These are phyloP conservation scores for Calonectria henricotiae DNA, from an alignment of 2,329 filamentous ascomycete species.

Conservation along the genomic window DNA sequence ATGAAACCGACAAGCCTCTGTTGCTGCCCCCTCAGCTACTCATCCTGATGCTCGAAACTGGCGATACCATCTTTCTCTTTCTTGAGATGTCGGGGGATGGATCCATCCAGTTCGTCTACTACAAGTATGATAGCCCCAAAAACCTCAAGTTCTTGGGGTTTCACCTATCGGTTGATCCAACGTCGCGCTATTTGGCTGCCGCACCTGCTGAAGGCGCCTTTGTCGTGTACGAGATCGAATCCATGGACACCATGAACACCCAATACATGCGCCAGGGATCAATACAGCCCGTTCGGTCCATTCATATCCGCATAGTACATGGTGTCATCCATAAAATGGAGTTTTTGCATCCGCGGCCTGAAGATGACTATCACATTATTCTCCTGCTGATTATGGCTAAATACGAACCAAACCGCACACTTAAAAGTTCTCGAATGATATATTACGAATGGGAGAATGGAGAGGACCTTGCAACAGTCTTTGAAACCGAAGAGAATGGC, in stretches of 20 bases:
- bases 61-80: slow-evolving; percentile 85
- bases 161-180: slow-evolving; percentile 84
- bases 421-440: slow-evolving; percentile 65
- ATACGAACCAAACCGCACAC: slow-evolving; percentile 55
- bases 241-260: slow-evolving; percentile 67
- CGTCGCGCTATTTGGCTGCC: slow-evolving; percentile 78
- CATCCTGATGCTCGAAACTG: slow-evolving; percentile 81
- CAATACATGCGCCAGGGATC: slow-evolving; percentile 65
- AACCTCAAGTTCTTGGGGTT: slow-evolving; percentile 74
- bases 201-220: slow-evolving; percentile 81
- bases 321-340: slow-evolving; percentile 90
- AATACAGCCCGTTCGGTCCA: slow-evolving; percentile 73
- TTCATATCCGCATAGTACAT: slow-evolving; percentile 67
- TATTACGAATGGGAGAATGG: slow-evolving; percentile 75
- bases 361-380: slow-evolving; percentile 81
- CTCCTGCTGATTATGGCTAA: slow-evolving; percentile 77
- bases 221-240: slow-evolving; percentile 79
- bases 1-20: slow-evolving; percentile 28
- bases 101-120: slow-evolving; percentile 74
- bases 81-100: slow-evolving; percentile 66
- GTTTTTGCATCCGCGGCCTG: slow-evolving; percentile 82
- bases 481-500: slow-evolving; percentile 66
- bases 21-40: slow-evolving; percentile 84
- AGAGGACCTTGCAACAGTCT: slow-evolving; percentile 64
- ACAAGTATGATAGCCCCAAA: slow-evolving; percentile 73